phyloP scores from a whole-genome alignment of 768 basidiomycete species.

The Mycena albidolilacea region DNA sequence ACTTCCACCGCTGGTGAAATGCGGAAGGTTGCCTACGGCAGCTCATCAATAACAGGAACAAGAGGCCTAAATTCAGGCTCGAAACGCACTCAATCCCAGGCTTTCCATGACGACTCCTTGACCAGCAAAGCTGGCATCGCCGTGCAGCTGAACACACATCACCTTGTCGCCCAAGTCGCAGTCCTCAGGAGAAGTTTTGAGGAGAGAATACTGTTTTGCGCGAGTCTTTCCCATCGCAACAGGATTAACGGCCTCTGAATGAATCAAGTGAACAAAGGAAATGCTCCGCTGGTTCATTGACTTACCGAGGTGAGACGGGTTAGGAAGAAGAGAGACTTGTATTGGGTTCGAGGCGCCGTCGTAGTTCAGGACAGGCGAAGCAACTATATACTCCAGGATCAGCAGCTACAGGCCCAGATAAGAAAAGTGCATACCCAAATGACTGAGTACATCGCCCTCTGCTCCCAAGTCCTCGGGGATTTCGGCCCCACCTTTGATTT shows the following conservation, averaged over 20 bases:
- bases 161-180: constrained; percentile 77
- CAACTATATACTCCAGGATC: constrained; percentile 54
- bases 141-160: constrained; percentile 92
- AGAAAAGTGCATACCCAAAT: constrained; percentile 67
- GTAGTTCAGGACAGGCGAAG: constrained; percentile 77
- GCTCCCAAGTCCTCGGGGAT: constrained; percentile 75
- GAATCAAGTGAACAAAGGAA: background rate
- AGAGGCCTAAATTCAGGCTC: background rate
- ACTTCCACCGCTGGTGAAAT: constrained; percentile 92
- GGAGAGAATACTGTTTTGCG: constrained; percentile 88
- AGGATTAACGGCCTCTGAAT: constrained; percentile 86
- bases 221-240: constrained; percentile 92
- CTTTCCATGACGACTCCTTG: constrained; percentile 94
- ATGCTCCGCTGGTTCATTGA: constrained; percentile 25
- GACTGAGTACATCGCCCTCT: constrained; percentile 91
- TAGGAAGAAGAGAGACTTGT: constrained; percentile 85
- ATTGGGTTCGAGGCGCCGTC: constrained; percentile 62
- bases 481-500: constrained; percentile 87
- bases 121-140: constrained; percentile 92
- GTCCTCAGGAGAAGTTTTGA: constrained; percentile 72
- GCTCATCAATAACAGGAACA: constrained; percentile 1
- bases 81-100: constrained; percentile 80
- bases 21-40: constrained; percentile 82
- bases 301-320: constrained; percentile 82
- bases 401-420: background rate